Percentiles rank a stretch among this genome's conserved stretches.
phyloP scores from a whole-genome alignment of 2,329 filamentous ascomycete genomes.

The Amauroascus verrucosus region DNA sequence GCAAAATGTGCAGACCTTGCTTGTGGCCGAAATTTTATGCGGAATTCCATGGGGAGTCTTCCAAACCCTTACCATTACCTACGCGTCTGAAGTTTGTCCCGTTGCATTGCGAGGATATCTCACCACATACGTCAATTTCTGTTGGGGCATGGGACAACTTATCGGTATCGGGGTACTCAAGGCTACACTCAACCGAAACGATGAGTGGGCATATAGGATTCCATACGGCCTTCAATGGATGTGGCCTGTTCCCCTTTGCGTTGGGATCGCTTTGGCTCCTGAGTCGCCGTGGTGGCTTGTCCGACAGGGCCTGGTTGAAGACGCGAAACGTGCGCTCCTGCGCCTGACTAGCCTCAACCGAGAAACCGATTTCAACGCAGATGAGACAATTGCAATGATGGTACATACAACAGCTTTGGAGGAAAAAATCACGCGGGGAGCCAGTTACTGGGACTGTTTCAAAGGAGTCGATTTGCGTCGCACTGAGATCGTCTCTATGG shows the following conservation, averaged over 20 bases:
- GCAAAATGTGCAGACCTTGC: conserved; percentile 37
- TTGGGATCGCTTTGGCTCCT: conserved; percentile 40
- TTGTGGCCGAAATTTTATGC: conserved; percentile 43
- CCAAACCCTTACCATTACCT: conserved; percentile 40
- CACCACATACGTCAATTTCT: conserved; percentile 40
- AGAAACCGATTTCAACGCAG: conserved; percentile 64
- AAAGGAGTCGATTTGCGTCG: conserved; percentile 65
- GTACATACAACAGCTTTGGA: conserved; percentile 77
- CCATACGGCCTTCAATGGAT: conserved; percentile 46
- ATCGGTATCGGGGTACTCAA: conserved; percentile 44
- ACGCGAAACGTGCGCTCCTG: conserved; percentile 37
- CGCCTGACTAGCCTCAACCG: conserved; percentile 37
- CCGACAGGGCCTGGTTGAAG: conserved; percentile 36
- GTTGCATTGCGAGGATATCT: conserved; percentile 38
- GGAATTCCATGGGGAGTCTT: conserved; percentile 45
- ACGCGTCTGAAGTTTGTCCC: conserved; percentile 40
- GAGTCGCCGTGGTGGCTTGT: conserved; percentile 46
- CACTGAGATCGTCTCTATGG: conserved; percentile 61
- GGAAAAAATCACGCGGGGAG: conserved; percentile 60
- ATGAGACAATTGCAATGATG: conserved; percentile 88
- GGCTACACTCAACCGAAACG: conserved; percentile 36
- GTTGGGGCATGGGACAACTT: conserved; percentile 41
- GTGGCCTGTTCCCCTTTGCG: conserved; percentile 42
- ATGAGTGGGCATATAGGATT: conserved; percentile 45
- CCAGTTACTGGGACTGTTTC: conserved; percentile 75